Evolutionary conservation across 176 grass and related monocot species (phyloP), one percentile per base, ranked within the genome.

Genomic region (Melocanna baccifera): DNA sequence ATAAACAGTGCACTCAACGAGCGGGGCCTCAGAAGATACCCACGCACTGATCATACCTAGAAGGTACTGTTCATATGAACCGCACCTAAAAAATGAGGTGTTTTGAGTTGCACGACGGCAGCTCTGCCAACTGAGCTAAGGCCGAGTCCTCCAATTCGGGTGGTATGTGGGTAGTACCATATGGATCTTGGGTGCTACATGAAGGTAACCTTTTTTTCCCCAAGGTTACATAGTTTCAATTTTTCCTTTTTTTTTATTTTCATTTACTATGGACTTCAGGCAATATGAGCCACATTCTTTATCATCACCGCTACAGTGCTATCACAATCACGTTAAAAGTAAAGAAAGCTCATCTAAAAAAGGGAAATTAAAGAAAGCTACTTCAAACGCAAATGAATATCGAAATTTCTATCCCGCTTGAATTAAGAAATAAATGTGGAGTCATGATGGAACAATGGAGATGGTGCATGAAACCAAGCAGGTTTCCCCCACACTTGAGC

Each of bases 361-460:
- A 4, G 11, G 13, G 14, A 6, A 12, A 12, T 0, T 2, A 15
- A 50, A 77, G 30, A 66, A 9, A 57, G 39, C 45, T 23, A 29
- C 64, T 7, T 12, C 66, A 48, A 16, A 48, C 25, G 26, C 10
- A 53, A 34, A 40, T 16, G 8, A 75, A 80, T 70, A 80, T 84
- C 69, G 37, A 53, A 93, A 91, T 89, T 82, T 58, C 73, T 80
- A 76, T 91, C 70, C 58, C 70, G 69, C 80, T 87, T 92, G 87
- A 88, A 94, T 86, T 85, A 82, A 86, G 73, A 90, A 92, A 94
- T 87, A 94, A 94, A 90, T 85, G 79, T 79, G 76, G 57, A 77
- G 65, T 64, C 46, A 86, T 48, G 32, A 55, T 36, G 52, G 52
- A 81, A 71, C 63, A 92, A 83, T 69, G 85, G 73, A 78, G 72